phyloP scores from a whole-genome alignment of 1,139 yeast genomes.

The Kodamaea suecica region DNA sequence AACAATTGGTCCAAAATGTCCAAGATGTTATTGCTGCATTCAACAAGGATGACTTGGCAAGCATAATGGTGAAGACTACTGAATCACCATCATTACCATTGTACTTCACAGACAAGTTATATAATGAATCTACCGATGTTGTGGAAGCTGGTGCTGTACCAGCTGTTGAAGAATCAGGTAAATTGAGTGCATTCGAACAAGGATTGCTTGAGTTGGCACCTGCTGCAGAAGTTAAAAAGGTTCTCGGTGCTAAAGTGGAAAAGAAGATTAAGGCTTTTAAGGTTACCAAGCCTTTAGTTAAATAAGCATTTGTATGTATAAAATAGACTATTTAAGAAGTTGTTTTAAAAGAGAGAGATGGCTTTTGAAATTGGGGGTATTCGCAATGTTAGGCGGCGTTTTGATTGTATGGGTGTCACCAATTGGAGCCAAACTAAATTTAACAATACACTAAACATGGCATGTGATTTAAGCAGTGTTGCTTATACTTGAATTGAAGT shows the following conservation, averaged over 20 bases:
- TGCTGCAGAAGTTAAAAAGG: slow-evolving; percentile 57
- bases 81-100: slow-evolving; percentile 83
- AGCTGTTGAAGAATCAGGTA: slow-evolving; percentile 25
- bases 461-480: too few species aligned
- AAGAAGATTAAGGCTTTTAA: slow-evolving; percentile 8
- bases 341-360: too few species aligned
- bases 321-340: too few species aligned
- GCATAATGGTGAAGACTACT: slow-evolving; percentile 65
- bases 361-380: too few species aligned
- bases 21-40: slow-evolving; percentile 54
- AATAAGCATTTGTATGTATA: background rate
- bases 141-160: slow-evolving; percentile 22
- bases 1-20: slow-evolving; percentile 52
- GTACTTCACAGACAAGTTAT: slow-evolving; percentile 62
- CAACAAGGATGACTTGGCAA: slow-evolving; percentile 44
- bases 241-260: slow-evolving; percentile 39
- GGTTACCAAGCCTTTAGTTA: slow-evolving; percentile 5
- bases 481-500: too few species aligned
- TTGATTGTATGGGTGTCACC: too few species aligned
- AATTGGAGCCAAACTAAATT: too few species aligned
- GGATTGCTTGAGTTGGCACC: slow-evolving; percentile 79
- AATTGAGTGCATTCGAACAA: slow-evolving; percentile 62
- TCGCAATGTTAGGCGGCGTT: too few species aligned
- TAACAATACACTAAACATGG: too few species aligned
- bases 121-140: slow-evolving; percentile 32